These are phyloP conservation scores for Asterophora parasitica DNA, from an alignment of 768 basidiomycete species.

Conservation along the genomic window DNA sequence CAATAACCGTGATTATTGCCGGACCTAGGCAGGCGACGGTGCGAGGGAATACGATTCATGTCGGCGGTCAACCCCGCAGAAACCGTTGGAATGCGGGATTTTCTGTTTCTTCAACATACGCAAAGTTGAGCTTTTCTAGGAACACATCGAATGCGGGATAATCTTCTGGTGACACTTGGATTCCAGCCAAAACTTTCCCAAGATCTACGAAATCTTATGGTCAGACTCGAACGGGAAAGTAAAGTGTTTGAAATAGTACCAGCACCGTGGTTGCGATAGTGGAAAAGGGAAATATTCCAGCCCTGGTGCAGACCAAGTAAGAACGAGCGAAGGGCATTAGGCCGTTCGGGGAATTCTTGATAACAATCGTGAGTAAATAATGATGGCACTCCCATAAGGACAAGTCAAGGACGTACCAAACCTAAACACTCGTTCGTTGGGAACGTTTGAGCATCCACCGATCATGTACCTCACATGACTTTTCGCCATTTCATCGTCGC, in stretches of 20 bases:
- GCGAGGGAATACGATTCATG: neutral
- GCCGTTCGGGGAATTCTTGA: slow-evolving; percentile 93
- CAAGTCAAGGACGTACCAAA: slow-evolving; percentile 63
- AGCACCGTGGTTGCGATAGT: slow-evolving; percentile 96
- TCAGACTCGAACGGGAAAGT: slow-evolving; percentile 1
- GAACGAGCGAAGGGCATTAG: slow-evolving; percentile 88
- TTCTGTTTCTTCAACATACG: slow-evolving; percentile 89
- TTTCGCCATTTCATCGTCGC: slow-evolving; percentile 94
- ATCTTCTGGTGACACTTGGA: slow-evolving; percentile 80
- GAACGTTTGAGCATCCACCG: slow-evolving; percentile 73
- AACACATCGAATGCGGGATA: slow-evolving; percentile 67
- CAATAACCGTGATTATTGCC: too few relatives aligned
- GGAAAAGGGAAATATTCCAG: slow-evolving; percentile 97
- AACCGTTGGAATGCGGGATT: slow-evolving; percentile 82
- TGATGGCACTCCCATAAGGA: neutral
- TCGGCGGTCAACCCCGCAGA: slow-evolving; percentile 34
- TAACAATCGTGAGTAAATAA: slow-evolving; percentile 1
- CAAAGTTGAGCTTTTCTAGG: slow-evolving; percentile 74
- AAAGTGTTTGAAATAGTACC: slow-evolving; percentile 43
- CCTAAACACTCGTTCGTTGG: slow-evolving; percentile 84
- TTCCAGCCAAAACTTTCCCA: slow-evolving; percentile 88
- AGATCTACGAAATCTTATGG: slow-evolving; percentile 51
- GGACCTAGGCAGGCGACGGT: too few relatives aligned
- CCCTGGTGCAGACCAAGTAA: slow-evolving; percentile 72
- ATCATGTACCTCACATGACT: slow-evolving; percentile 93